Evolutionary conservation across 257 asterid genomes (phyloP), one percentile per base, ranked within the genome.

Genomic region (Ophiorrhiza pumila): DNA sequence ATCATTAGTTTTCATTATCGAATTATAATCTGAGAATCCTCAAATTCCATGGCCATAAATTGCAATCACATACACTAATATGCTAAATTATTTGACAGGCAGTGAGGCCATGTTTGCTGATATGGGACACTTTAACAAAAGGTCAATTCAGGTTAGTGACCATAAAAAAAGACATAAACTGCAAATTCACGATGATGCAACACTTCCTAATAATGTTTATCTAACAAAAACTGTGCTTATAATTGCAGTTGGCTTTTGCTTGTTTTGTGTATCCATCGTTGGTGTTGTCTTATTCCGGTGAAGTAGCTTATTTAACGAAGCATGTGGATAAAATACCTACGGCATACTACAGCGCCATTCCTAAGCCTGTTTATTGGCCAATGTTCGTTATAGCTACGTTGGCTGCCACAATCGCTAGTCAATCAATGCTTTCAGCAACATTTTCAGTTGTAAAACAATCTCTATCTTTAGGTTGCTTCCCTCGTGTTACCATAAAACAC

Each of bases 361-460:
- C 93, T 83, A 88, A 32, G 31, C 39, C 20, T 43, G 82, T 90
- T 27, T 87, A 87, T 78, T 90, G 96, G 96, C 96, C 95, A 1
- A 82, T 89, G 68, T 85, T 90, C 73, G 83, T 83, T 37, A 77
- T 90, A 47, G 90, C 96, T 25, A 87, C 92, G 65, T 84, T 88
- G 52, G 90, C 96, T 22, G 87, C 95, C 73, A 77, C 78, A 17
- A 88, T 90, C 69, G 96, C 81, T 46, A 90, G 96, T 71, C 96
- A 86, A 82, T 84, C 96, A 65, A 83, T 86, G 71, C 86, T 90
- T 59, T 83, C 89, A 41, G 94, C 96, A 43, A 80, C 88, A 55
- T 90, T 90, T 78, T 90, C 95, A n/a, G 85, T 90, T 73, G 84
- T 90, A 27, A 90, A 84, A 86, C 96, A 90, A 69, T 87, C 91